Base-by-base conservation (phyloP, 441 rosid species). In the Corymbia citriodora region DNA sequence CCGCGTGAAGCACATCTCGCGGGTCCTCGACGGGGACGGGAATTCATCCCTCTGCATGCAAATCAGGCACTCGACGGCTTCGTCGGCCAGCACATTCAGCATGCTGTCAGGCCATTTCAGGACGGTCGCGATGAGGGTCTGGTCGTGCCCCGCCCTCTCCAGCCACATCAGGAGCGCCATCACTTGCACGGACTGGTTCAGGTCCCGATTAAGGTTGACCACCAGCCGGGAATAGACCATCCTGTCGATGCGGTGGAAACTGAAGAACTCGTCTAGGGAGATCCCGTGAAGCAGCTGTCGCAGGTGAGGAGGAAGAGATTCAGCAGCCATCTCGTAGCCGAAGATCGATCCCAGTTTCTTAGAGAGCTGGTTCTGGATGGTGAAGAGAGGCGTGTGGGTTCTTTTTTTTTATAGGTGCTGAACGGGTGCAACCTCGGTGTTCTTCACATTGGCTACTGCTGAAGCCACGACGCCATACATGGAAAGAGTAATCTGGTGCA, bases 141-240 rank as follows among this genome's bases (percentile, higher is more conserved):
- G 55, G 12, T 83, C 45, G 55, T 81, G 87, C 9, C 90, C 83
- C 7, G 87, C 70, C 19, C 89, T 90, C 90, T 97, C 98, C 5
- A 96, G 94, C 95, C 93, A 96, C 36, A 97, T 55, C 93, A 94
- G 90, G 8, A 96, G 87, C 7, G 94, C 96, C 95, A 96, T 92
- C 87, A 96, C 93, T 7, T 94, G 96, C 90, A 93, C 79, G 12
- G 98, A 95, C 72, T 94, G 90, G 15, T 9, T 33, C 10, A 93
- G 93, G 89, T 95, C 93, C n/a, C 95, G 95, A 36, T 90, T 33
- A 33, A 96, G 95, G 68, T 12, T 49, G 68, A 92, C 9, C 63
- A 93, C 94, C 8, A 97, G 97, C 90, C 95, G 92, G 9, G 89
- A 8, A 92, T 94, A 96, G 33, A 97, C 93, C 0, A 18, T 5